A percentile compares a stretch with the other conserved stretches of the same genome.
Evolutionary conservation across 2,329 filamentous ascomycete species (phyloP).

Genomic region (Nothophoma quercina): DNA sequence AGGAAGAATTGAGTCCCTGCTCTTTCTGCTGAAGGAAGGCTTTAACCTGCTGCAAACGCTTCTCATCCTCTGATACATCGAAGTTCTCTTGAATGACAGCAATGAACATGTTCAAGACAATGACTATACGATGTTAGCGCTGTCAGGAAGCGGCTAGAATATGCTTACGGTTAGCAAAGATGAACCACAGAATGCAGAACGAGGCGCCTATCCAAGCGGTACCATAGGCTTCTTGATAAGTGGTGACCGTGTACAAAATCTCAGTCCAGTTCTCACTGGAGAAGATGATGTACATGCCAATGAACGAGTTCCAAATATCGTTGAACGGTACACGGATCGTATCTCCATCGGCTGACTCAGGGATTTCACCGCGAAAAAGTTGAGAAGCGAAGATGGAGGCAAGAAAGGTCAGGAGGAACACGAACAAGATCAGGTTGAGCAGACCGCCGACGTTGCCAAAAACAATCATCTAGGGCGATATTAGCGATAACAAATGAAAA

Average conservation of each 20-base stretch:
- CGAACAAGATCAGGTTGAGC: slow-evolving; percentile 91
- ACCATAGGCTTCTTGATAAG: slow-evolving; percentile 67
- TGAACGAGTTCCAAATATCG: slow-evolving; percentile 92
- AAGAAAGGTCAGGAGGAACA: slow-evolving; percentile 93
- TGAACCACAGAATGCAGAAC: slow-evolving; percentile 95
- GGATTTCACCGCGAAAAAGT: slow-evolving; percentile 87
- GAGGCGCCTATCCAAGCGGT: slow-evolving; percentile 93
- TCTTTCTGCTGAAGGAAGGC: slow-evolving; percentile 93
- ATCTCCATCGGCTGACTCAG: slow-evolving; percentile 67
- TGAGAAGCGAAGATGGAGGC: slow-evolving; percentile 93
- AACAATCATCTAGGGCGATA: slow-evolving; percentile 66
- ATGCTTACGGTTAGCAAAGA: slow-evolving; percentile 75
- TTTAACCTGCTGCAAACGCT: slow-evolving; percentile 94
- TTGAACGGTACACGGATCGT: slow-evolving; percentile 78
- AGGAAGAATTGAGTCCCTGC: slow-evolving; percentile 69
- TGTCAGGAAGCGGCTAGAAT: neutral
- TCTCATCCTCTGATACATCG: slow-evolving; percentile 97
- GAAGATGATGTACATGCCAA: slow-evolving; percentile 97
- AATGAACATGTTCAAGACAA: slow-evolving; percentile 99
- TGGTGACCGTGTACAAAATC: slow-evolving; percentile 83
- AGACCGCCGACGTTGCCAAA: slow-evolving; percentile 92
- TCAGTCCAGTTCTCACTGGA: slow-evolving; percentile 96
- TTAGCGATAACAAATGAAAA: slow-evolving; percentile 27
- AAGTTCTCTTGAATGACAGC: slow-evolving; percentile 99
- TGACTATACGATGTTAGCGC: slow-evolving; percentile 58